Percentiles rank a stretch among this genome's conserved stretches.
These are phyloP conservation scores for Microascus cirrosus DNA, from an alignment of 2,329 filamentous ascomycete genomes.

Conservation along the genomic window DNA sequence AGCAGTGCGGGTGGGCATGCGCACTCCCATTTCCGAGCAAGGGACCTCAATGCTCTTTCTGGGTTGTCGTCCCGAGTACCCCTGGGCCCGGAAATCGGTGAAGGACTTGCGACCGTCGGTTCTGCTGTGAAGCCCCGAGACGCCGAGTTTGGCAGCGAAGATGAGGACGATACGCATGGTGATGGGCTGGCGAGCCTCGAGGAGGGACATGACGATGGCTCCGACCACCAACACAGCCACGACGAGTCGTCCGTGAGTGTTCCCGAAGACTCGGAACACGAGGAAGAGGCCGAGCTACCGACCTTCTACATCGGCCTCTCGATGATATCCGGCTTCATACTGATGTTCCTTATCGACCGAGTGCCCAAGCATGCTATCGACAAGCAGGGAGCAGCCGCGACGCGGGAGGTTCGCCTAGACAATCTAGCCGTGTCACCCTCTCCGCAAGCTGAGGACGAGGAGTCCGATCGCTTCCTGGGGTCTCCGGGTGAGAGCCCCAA, in stretches of 20 bases:
- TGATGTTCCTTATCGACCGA: conserved; percentile 95
- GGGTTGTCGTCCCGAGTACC: background rate
- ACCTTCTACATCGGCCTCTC: conserved; percentile 76
- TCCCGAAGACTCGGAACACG: conserved; percentile 17
- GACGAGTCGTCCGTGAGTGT: conserved; percentile 5
- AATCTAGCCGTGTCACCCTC: conserved; percentile 50
- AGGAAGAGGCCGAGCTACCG: conserved; percentile 35
- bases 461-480: conserved; percentile 47
- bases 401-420: conserved; percentile 80
- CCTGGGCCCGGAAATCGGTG: background rate
- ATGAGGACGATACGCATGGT: background rate
- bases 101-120: background rate
- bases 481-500: conserved; percentile 46
- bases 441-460: conserved; percentile 37
- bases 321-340: conserved; percentile 75
- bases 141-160: background rate
- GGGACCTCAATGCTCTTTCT: conserved; percentile 3
- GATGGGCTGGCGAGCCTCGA: background rate
- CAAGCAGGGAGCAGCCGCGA: conserved; percentile 51
- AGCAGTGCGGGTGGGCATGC: conserved; percentile 16
- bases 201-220: background rate
- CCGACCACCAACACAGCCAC: background rate
- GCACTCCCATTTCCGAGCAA: conserved; percentile 16
- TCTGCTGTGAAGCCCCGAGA: background rate
- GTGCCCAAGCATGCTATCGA: conserved; percentile 64